Evolutionary conservation across 208 protist species (phyloP).

Genomic region (Tritrichomonas foetus): DNA sequence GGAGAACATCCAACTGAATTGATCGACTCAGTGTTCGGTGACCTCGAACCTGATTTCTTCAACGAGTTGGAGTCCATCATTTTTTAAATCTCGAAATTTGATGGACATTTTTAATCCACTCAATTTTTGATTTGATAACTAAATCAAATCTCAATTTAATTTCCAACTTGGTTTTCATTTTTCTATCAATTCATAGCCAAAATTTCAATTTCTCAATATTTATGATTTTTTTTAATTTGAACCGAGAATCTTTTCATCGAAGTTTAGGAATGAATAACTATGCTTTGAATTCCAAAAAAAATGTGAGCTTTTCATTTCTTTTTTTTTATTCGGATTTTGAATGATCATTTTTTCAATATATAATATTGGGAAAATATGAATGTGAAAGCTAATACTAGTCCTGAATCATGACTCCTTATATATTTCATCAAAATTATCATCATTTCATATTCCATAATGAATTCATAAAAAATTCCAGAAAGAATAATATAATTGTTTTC

Average conservation of each 20-base stretch:
- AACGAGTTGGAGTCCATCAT: background rate
- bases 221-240: background rate
- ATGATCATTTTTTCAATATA: no score
- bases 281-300: no score
- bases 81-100: background rate
- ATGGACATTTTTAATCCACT: background rate
- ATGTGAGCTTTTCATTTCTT: no score
- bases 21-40: background rate
- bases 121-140: background rate
- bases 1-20: background rate
- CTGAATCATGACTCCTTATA: no score
- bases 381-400: no score
- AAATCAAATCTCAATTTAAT: background rate
- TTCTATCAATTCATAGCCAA: background rate
- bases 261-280: no score
- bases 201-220: background rate
- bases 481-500: no score
- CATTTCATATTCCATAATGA: no score
- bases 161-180: background rate
- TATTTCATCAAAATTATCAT: no score
- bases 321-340: no score
- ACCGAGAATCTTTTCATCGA: background rate
- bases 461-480: no score
- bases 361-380: no score
- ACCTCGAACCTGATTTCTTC: background rate